Evolutionary conservation across 176 grass and related monocot species (phyloP).

Genomic region (Musa itinerans): DNA sequence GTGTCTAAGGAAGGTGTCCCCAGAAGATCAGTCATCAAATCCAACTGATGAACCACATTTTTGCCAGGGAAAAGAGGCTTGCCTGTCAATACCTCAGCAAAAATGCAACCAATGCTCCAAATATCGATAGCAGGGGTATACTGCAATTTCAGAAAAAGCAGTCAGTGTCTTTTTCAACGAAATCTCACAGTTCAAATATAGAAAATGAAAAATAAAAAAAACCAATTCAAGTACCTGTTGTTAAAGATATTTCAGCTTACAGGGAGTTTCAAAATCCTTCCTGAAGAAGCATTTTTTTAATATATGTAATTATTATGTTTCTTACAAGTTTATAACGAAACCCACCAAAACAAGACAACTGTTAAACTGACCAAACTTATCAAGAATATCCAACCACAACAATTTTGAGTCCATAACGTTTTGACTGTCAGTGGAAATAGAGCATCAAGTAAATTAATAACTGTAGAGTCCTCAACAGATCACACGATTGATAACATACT

Average conservation of each 20-base stretch:
- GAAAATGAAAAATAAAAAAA: constrained; percentile 15
- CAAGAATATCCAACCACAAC: not conserved
- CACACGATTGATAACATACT: not conserved
- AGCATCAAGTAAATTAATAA: not conserved
- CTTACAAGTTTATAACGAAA: not conserved
- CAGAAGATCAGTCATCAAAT: constrained; percentile 97
- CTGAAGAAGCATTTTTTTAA: constrained; percentile 24
- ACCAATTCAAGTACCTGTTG: constrained; percentile 13
- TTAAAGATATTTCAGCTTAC: constrained; percentile 26
- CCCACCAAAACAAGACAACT: not conserved
- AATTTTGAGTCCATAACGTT: not conserved
- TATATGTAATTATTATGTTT: not conserved
- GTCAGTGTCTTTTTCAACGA: not conserved
- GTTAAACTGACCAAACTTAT: not conserved
- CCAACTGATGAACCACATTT: constrained; percentile 98
- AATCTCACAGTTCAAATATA: not conserved
- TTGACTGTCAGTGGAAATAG: not conserved
- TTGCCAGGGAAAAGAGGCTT: constrained; percentile 98
- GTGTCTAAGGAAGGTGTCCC: constrained; percentile 62
- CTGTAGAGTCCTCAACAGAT: not conserved
- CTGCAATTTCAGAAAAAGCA: constrained; percentile 9
- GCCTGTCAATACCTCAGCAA: constrained; percentile 84
- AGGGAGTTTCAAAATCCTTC: constrained; percentile 20
- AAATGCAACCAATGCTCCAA: constrained; percentile 99
- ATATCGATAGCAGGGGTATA: constrained; percentile 94